phyloP scores from a whole-genome alignment of 2,329 filamentous ascomycete genomes.

The Claviceps africana region DNA sequence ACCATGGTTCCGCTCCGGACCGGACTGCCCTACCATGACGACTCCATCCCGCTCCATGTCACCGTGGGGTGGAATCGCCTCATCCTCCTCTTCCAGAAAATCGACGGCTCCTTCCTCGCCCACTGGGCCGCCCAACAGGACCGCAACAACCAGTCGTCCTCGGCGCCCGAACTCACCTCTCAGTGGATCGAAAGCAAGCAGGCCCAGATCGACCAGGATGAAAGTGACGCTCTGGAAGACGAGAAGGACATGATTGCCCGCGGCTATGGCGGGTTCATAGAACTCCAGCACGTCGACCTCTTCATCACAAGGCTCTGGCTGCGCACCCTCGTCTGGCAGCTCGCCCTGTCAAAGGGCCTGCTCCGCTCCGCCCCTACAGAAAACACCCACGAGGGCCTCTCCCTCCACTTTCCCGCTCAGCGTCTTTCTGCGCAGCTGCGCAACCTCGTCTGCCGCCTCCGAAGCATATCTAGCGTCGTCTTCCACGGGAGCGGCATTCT shows the following conservation, averaged over 20 bases:
- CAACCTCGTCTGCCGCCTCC: constrained; percentile 20
- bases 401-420: constrained; percentile 24
- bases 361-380: constrained; percentile 20
- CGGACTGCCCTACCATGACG: constrained; percentile 18
- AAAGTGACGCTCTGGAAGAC: constrained; percentile 17
- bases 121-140: constrained; percentile 22
- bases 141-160: constrained; percentile 1
- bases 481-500: constrained; percentile 43
- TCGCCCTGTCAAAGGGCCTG: constrained; percentile 25
- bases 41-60: constrained; percentile 21
- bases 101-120: constrained; percentile 24
- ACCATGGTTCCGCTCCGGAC: constrained; percentile 19
- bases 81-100: constrained; percentile 22
- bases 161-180: constrained; percentile 16
- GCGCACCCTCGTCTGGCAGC: constrained; percentile 27
- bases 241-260: constrained; percentile 13
- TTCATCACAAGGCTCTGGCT: constrained; percentile 28
- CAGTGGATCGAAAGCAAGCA: constrained; percentile 28
- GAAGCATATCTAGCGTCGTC: constrained; percentile 29
- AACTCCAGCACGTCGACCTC: constrained; percentile 27
- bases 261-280: constrained; percentile 17
- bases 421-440: constrained; percentile 25
- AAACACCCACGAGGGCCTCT: constrained; percentile 22
- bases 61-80: constrained; percentile 24
- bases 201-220: constrained; percentile 24